Evolutionary conservation across 164 flowering plant genomes (phyloP).

Genomic region (Santalum album): DNA sequence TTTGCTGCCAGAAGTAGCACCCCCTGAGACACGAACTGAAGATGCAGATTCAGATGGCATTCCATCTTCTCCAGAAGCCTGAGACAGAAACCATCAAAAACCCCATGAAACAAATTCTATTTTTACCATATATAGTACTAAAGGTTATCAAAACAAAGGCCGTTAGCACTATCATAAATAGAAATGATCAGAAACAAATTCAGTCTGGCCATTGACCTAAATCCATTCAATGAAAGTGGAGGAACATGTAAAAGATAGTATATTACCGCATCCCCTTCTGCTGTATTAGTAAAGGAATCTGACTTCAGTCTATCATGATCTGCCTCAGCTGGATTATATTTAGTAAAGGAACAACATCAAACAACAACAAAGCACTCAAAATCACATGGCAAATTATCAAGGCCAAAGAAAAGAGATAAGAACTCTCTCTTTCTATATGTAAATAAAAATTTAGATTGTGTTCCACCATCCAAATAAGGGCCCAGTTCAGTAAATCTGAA

Average conservation of each 20-base stretch:
- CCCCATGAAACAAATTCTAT: neutral
- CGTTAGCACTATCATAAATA: too few relatives aligned
- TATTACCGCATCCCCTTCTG: constrained; percentile 25
- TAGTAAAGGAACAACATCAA: constrained; percentile 6
- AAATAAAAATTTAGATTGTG: too few relatives aligned
- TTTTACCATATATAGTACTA: too few relatives aligned
- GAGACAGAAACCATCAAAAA: neutral
- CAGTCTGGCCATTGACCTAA: neutral
- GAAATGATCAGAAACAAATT: neutral
- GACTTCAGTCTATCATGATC: constrained; percentile 11
- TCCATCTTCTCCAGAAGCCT: constrained; percentile 27
- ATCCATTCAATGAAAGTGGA: neutral
- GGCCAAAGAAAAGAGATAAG: too few relatives aligned
- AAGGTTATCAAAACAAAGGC: too few relatives aligned
- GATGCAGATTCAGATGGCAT: constrained; percentile 17
- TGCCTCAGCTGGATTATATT: constrained; percentile 16
- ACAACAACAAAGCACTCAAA: neutral
- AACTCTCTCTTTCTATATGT: too few relatives aligned
- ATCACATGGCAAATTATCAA: neutral
- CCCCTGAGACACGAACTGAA: constrained; percentile 12
- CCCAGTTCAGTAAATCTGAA: too few relatives aligned
- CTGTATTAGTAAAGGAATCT: constrained; percentile 8
- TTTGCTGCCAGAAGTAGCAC: constrained; percentile 18
- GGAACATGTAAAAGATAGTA: neutral
- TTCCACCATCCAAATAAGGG: too few relatives aligned